These are phyloP conservation scores for Rhododendron vialii DNA, from an alignment of 148 eudicot genomes.

Conservation along the genomic window DNA sequence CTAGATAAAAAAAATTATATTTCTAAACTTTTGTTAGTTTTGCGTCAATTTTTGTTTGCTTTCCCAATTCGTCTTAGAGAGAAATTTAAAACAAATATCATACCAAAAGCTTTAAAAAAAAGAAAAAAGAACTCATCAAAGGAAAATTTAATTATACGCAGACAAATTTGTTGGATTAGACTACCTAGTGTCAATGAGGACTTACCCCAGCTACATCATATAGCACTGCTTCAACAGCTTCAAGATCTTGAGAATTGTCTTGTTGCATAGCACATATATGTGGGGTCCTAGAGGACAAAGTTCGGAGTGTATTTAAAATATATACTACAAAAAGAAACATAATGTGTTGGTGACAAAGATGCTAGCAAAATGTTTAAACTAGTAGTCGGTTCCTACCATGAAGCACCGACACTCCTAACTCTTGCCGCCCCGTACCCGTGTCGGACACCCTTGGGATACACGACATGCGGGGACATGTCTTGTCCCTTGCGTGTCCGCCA, in stretches of 20 bases:
- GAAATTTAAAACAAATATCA: neutral
- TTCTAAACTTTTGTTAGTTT: neutral
- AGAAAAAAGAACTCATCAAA: neutral
- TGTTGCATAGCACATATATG: slow-evolving; percentile 69
- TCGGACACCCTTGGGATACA: neutral
- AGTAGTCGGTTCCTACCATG: neutral
- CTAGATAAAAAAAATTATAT: neutral
- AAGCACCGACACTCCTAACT: neutral
- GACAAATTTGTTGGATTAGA: neutral
- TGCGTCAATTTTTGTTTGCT: neutral
- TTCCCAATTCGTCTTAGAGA: neutral
- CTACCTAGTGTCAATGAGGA: neutral
- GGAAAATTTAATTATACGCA: neutral
- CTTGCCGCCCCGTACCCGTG: neutral
- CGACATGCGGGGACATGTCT: neutral
- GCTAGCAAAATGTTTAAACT: neutral
- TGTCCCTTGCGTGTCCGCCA: neutral
- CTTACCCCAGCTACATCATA: slow-evolving; percentile 53
- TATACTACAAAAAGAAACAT: neutral
- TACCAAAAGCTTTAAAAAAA: neutral
- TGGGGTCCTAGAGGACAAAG: slow-evolving; percentile 43
- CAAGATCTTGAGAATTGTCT: slow-evolving; percentile 48
- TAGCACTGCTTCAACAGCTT: slow-evolving; percentile 48
- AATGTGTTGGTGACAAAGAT: neutral
- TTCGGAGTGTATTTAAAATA: neutral